phyloP scores from a whole-genome alignment of 495 filamentous ascomycete genomes.

The Aspergillus ellipticus region DNA sequence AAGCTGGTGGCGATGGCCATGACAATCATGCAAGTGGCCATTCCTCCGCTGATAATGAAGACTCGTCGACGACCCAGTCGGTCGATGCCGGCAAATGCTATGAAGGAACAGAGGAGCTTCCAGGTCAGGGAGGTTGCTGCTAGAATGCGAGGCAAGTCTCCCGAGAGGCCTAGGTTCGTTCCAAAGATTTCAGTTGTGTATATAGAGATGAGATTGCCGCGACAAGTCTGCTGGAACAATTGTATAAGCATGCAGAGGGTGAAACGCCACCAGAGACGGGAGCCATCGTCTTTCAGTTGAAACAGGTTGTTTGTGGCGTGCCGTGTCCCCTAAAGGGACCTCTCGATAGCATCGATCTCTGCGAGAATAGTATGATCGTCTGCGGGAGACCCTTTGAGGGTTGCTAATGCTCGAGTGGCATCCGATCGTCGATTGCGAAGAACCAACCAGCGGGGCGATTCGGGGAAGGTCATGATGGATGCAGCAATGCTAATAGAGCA shows the following conservation, averaged over 20 bases:
- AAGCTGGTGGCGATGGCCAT: slow-evolving; percentile 40
- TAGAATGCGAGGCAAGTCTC: slow-evolving; percentile 20
- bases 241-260: slow-evolving; percentile 33
- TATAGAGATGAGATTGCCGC: slow-evolving; percentile 26
- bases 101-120: slow-evolving; percentile 42
- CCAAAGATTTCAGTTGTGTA: slow-evolving; percentile 29
- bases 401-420: slow-evolving; percentile 29
- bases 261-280: slow-evolving; percentile 15
- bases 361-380: slow-evolving; percentile 21
- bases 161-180: slow-evolving; percentile 19
- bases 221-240: slow-evolving; percentile 33
- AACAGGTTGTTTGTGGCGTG: not conserved
- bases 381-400: slow-evolving; percentile 24
- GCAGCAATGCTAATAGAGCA: slow-evolving; percentile 36
- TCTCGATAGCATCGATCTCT: slow-evolving; percentile 25
- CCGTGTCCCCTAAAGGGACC: not conserved
- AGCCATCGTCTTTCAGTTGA: not conserved
- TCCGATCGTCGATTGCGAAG: slow-evolving; percentile 25
- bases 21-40: slow-evolving; percentile 36
- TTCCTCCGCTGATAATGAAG: slow-evolving; percentile 47
- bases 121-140: slow-evolving; percentile 40
- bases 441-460: slow-evolving; percentile 45
- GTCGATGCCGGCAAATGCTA: slow-evolving; percentile 45
- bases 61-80: slow-evolving; percentile 44
- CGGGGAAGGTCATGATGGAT: slow-evolving; percentile 51